A percentile compares a stretch with the other conserved stretches of the same genome.
phyloP scores from a whole-genome alignment of 371 early-diverging fungal species.

The Rhizomucor miehei region DNA sequence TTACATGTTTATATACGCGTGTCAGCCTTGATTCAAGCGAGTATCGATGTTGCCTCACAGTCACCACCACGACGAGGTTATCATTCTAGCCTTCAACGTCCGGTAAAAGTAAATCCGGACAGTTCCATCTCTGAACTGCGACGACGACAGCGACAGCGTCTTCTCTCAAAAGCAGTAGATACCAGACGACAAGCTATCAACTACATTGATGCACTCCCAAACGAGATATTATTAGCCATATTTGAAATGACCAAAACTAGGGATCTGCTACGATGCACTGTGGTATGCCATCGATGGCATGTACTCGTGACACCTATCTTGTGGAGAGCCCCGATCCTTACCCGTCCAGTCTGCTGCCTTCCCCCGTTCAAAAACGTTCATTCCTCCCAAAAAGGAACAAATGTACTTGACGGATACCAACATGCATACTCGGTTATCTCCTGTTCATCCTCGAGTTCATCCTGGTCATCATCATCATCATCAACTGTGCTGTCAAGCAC shows the following conservation, averaged over 20 bases:
- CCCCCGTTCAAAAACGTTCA: conserved; percentile 11
- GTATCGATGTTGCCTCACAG: not conserved
- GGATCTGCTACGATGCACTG: conserved; percentile 23
- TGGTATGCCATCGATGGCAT: conserved; percentile 35
- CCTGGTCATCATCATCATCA: conserved; percentile 1
- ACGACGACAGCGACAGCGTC: not conserved
- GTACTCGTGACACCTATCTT: conserved; percentile 29
- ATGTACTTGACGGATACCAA: too few species aligned
- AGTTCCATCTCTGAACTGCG: too few species aligned
- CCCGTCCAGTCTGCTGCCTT: conserved; percentile 18
- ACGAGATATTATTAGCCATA: conserved; percentile 27
- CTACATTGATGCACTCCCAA: conserved; percentile 18
- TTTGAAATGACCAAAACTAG: conserved; percentile 17
- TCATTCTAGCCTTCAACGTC: conserved; percentile 1
- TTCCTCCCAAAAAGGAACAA: not conserved
- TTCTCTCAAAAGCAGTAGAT: conserved; percentile 1
- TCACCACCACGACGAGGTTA: not conserved
- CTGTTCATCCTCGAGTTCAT: too few species aligned
- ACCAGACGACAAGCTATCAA: conserved; percentile 1
- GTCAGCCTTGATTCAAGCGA: conserved; percentile 2
- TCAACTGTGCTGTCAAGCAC: conserved; percentile 2
- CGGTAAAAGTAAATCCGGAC: too few species aligned
- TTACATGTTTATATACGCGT: not conserved
- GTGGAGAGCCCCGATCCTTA: conserved; percentile 32
- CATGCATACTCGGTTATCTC: too few species aligned